phyloP scores from a whole-genome alignment of 139 green algal species.

The Chlamydomonas sphaeroides region DNA sequence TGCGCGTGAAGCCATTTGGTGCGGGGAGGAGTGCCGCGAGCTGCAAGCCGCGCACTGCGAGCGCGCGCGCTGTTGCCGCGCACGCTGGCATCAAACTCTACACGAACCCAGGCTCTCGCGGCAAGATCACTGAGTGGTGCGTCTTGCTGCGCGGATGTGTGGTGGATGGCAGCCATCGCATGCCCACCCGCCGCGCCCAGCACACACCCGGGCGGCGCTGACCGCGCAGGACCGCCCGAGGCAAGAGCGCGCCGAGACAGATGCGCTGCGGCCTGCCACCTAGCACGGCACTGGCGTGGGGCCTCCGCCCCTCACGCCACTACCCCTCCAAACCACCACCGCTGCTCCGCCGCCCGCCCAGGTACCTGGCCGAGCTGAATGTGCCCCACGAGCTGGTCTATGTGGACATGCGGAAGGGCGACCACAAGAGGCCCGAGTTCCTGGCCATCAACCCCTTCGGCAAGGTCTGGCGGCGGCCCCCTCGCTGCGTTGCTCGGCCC shows the following conservation, averaged over 20 bases:
- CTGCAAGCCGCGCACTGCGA: too few relatives aligned
- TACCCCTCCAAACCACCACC: not conserved
- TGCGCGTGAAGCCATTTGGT: too few relatives aligned
- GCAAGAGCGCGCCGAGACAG: too few relatives aligned
- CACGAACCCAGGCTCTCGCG: constrained; percentile 51
- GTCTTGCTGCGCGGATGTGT: too few relatives aligned
- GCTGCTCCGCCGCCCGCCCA: too few relatives aligned
- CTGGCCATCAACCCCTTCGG: constrained; percentile 56
- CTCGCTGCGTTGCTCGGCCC: too few relatives aligned
- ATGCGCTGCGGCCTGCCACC: not conserved
- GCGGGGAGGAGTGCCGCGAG: too few relatives aligned
- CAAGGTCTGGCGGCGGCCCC: too few relatives aligned
- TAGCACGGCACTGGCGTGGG: not conserved
- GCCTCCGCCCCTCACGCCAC: not conserved
- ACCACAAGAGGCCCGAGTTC: constrained; percentile 47
- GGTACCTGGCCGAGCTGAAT: constrained; percentile 48
- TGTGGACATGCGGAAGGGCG: constrained; percentile 46
- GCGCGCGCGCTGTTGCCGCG: too few relatives aligned
- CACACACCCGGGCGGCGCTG: not conserved
- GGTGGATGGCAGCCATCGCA: not conserved
- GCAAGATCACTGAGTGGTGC: constrained; percentile 55
- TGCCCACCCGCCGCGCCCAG: too few relatives aligned
- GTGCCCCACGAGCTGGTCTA: constrained; percentile 41
- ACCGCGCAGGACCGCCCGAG: not conserved
- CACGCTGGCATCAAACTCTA: constrained; percentile 51